Conservation (phyloP, 2,329 filamentous ascomycete species). For the Fusarium scirpi region DNA sequence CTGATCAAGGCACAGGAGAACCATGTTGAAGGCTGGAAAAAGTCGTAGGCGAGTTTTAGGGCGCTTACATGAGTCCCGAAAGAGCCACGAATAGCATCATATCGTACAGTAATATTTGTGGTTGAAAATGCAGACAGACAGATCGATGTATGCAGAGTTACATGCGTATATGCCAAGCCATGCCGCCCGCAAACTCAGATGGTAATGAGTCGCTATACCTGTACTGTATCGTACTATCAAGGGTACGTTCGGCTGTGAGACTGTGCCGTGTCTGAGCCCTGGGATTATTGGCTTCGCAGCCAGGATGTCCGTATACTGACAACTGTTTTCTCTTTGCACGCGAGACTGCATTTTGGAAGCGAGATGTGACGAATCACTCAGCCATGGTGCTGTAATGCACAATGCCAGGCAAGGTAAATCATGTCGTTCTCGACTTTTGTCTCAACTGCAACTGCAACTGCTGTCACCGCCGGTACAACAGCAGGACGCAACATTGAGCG, state of each 20-base stretch:
- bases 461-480: conserved; percentile 17
- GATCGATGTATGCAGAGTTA: conserved; percentile 1
- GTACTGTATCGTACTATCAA: conserved; percentile 6
- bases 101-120: background rate
- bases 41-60: conserved; percentile 22
- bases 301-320: conserved; percentile 25
- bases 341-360: conserved; percentile 23
- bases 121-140: conserved; percentile 14
- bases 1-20: conserved; percentile 16
- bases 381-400: conserved; percentile 3
- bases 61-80: conserved; percentile 27
- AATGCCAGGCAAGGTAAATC: conserved; percentile 4
- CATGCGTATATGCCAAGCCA: conserved; percentile 5
- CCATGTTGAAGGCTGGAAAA: conserved; percentile 9
- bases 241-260: conserved; percentile 18
- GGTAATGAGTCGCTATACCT: background rate
- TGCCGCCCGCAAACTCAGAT: conserved; percentile 2
- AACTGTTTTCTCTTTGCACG: conserved; percentile 28
- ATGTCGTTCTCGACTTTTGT: conserved; percentile 20
- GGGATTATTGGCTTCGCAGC: conserved; percentile 20
- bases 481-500: conserved; percentile 2
- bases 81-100: conserved; percentile 10
- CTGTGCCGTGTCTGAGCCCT: conserved; percentile 33
- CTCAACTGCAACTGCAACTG: conserved; percentile 6
- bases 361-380: conserved; percentile 39